A percentile compares a stretch with the other conserved stretches of the same genome.
phyloP scores from a whole-genome alignment of 1,284 basidiomycete genomes.

The Marasmius tenuissimus region DNA sequence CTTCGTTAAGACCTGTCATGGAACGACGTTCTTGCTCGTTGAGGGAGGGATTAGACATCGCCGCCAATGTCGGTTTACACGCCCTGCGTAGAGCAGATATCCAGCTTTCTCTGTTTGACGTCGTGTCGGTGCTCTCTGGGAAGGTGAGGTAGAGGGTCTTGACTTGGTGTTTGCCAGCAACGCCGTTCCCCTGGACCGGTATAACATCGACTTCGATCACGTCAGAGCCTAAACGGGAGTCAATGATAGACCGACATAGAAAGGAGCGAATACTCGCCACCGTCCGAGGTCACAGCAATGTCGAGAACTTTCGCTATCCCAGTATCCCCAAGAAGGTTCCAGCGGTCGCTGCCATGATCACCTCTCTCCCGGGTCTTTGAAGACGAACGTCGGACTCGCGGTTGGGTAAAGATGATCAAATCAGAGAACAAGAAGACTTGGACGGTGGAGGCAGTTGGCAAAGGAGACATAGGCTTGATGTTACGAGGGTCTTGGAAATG shows the following conservation, averaged over 20 bases:
- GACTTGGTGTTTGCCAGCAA: neutral
- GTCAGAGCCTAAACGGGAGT: neutral
- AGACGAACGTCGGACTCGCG: constrained; percentile 19
- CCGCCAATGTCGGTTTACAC: constrained; percentile 7
- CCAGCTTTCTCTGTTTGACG: constrained; percentile 1
- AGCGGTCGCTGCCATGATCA: constrained; percentile 29
- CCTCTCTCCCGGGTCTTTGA: constrained; percentile 24
- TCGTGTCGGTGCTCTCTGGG: neutral
- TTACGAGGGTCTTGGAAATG: constrained; percentile 1
- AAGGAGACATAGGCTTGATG: constrained; percentile 1
- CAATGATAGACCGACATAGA: neutral
- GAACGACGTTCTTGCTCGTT: neutral
- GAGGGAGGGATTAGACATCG: constrained; percentile 7
- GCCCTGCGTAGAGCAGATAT: constrained; percentile 7
- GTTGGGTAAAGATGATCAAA: constrained; percentile 51
- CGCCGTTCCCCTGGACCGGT: neutral
- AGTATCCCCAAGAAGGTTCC: constrained; percentile 47
- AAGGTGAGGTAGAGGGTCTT: neutral
- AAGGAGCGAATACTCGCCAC: neutral
- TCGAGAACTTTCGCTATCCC: constrained; percentile 60
- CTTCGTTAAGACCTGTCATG: neutral
- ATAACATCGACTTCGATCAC: neutral
- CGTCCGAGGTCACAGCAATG: constrained; percentile 31
- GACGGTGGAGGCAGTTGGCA: constrained; percentile 23
- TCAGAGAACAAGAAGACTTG: constrained; percentile 73